phyloP scores from a whole-genome alignment of 2,329 filamentous ascomycete species.

The Phialocephala sp. region DNA sequence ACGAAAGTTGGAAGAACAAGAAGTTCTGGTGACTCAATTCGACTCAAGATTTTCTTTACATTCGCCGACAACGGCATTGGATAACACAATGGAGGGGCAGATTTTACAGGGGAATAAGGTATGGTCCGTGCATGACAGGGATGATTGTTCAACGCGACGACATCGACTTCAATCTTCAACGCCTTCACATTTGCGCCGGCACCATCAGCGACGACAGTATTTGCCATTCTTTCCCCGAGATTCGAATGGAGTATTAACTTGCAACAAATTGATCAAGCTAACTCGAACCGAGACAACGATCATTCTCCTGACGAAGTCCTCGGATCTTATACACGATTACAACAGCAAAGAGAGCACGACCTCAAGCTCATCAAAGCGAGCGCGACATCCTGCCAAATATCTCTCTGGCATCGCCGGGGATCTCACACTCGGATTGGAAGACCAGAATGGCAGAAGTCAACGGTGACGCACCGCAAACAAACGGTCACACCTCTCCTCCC shows the following conservation, averaged over 20 bases:
- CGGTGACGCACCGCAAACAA: conserved; percentile 53
- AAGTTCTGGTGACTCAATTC: conserved; percentile 15
- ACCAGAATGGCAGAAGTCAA: conserved; percentile 42
- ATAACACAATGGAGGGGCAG: conserved; percentile 31
- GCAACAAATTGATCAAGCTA: neutral
- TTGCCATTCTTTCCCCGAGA: neutral
- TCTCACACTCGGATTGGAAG: neutral
- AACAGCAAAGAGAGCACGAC: neutral
- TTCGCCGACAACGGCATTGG: conserved; percentile 23
- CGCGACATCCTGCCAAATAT: neutral
- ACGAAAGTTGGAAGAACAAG: conserved; percentile 9
- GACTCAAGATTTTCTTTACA: conserved; percentile 26
- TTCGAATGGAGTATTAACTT: neutral
- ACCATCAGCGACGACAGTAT: conserved; percentile 4
- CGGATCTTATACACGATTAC: neutral
- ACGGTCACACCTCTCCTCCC: conserved; percentile 52
- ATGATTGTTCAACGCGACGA: neutral
- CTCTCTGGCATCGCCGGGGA: neutral
- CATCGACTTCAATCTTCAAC: neutral
- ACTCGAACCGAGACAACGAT: neutral
- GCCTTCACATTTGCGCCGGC: conserved; percentile 22
- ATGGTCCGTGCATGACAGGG: conserved; percentile 26
- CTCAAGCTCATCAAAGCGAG: neutral
- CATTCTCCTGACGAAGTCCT: neutral
- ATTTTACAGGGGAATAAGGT: conserved; percentile 24